Evolutionary conservation across 768 basidiomycete genomes (phyloP), one percentile per base, ranked within the genome.

Genomic region (Lentinula boryana): DNA sequence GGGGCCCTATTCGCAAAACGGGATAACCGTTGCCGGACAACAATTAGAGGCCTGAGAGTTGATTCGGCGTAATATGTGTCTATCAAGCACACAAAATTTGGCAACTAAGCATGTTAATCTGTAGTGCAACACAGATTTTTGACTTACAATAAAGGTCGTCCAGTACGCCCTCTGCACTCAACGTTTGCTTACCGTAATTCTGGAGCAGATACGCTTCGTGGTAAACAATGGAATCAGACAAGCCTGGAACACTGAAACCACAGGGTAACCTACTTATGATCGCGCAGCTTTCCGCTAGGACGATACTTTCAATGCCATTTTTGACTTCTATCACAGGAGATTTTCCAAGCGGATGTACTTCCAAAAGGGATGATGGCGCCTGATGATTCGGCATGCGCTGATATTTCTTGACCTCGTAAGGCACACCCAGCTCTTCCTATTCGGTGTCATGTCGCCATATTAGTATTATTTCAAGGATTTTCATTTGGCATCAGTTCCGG

Each of bases 341-440:
- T 63, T 77, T 81, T 27, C 81, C 79, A 9, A 81, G 65, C n/a
- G 80, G 79, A 51, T 77, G 71, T 27, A 80, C 57, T 2, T 73
- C 58, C 27, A 66, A 64, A 8, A 79, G 65, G 56, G 78, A 76
- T 31, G 68, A 64, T 12, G 78, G 78, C 8, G 78, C 78, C 41
- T 60, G 65, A n/a, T 63, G 53, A 38, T 67, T 49, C 32, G 70
- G 62, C 15, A 67, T 64, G 33, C 76, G 72, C 54, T 74, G 61
- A 61, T 80, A 80, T 56, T 68, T 69, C 64, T 77, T 79, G 65
- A 82, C 70, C 49, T 74, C 69, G 62, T 82, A 82, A 1, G 74
- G 70, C 1, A 78, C 62, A n/a, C 70, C 68, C 8, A 85, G 74
- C 63, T 85, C 84, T 68, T 85, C 82, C 82, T 83, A 55, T n/a